Evolutionary conservation across 78 protist genomes (phyloP), one percentile per base, ranked within the genome.

Genomic region (Emiliania huxleyi): DNA sequence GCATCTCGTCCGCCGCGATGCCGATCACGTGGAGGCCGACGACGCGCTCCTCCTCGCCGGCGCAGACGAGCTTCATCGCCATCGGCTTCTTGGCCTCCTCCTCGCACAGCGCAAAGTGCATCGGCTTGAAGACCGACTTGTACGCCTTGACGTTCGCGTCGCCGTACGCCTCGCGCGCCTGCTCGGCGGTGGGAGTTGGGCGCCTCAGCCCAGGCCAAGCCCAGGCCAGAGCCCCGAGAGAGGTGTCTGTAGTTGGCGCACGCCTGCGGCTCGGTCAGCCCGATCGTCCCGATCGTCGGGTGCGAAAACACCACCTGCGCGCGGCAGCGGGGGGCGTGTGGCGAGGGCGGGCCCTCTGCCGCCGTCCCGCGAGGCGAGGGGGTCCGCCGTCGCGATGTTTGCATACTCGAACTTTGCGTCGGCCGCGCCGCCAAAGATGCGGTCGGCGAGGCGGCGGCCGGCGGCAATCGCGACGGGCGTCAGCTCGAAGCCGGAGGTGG

Each of bases 381-480:
- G n/a, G n/a, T n/a, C 55, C 25, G 96, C 98, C 18, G 98, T 91
- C 15, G 98, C 91, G 84, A 97, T 87, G 90, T 77, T 69, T 40
- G 90, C 94, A 94, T 96, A 97, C 88, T 96, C 96, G 29, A 96
- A 93, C 48, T 95, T 85, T 43, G 85, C 73, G 33, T 56, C 84
- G 3, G 79, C 22, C 23, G 94, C 44, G 56, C 95, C 95, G 93
- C 91, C 93, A 44, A 95, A 97, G 22, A 97, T 83, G 29, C 98
- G 96, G 69, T 94, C 96, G 26, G 96, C 94, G 2, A 96, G 95
- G 37, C 95, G 91, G 26, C 98, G 92, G 49, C 98, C 99, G 22
- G 98, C 98, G 42, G 97, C 97, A n/a, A 97, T 96, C 37, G 99
- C 99, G 15, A 97, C 99, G 5, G 98, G 98, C 23, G 98, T 94